These are phyloP conservation scores for Aspergillus sp. DNA, from an alignment of 2,329 filamentous ascomycete genomes.

Conservation along the genomic window DNA sequence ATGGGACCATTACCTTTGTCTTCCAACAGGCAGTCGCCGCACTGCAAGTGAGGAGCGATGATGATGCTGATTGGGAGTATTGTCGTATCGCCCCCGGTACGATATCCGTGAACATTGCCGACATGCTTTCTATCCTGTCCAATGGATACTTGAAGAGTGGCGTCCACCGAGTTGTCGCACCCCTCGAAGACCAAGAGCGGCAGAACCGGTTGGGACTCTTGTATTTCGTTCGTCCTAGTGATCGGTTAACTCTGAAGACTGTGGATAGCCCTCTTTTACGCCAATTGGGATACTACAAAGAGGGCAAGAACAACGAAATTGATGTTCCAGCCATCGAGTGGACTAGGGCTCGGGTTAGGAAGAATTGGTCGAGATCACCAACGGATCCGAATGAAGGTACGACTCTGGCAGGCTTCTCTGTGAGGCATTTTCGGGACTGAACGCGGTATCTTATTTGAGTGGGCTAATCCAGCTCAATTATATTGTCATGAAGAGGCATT, in stretches of 20 bases:
- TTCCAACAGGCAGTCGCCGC: slow-evolving; percentile 52
- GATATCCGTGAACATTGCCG: slow-evolving; percentile 46
- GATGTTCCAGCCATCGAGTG: slow-evolving; percentile 12
- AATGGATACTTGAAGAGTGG: slow-evolving; percentile 43
- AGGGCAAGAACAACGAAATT: slow-evolving; percentile 3
- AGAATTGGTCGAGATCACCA: slow-evolving; percentile 14
- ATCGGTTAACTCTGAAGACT: slow-evolving; percentile 21
- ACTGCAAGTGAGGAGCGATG: slow-evolving; percentile 44
- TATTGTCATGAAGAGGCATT: no score
- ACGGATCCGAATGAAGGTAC: slow-evolving; percentile 5
- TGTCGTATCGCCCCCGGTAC: slow-evolving; percentile 40
- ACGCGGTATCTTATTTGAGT: no score
- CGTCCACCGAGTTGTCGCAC: slow-evolving; percentile 40
- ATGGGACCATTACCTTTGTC: slow-evolving; percentile 48
- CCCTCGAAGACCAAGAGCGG: slow-evolving; percentile 38
- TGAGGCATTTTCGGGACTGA: slow-evolving; percentile 4
- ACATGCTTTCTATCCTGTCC: slow-evolving; percentile 41
- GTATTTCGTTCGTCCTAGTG: slow-evolving; percentile 39
- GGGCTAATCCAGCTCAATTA: no score
- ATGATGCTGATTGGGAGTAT: slow-evolving; percentile 42
- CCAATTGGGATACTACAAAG: slow-evolving; percentile 19
- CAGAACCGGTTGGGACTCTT: slow-evolving; percentile 31
- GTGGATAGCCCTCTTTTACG: slow-evolving; percentile 26
- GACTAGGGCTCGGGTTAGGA: slow-evolving; percentile 25
- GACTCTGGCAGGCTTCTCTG: slow-evolving; percentile 4